These are phyloP conservation scores for Harrya chromipes DNA, from an alignment of 768 basidiomycete species.

Conservation along the genomic window DNA sequence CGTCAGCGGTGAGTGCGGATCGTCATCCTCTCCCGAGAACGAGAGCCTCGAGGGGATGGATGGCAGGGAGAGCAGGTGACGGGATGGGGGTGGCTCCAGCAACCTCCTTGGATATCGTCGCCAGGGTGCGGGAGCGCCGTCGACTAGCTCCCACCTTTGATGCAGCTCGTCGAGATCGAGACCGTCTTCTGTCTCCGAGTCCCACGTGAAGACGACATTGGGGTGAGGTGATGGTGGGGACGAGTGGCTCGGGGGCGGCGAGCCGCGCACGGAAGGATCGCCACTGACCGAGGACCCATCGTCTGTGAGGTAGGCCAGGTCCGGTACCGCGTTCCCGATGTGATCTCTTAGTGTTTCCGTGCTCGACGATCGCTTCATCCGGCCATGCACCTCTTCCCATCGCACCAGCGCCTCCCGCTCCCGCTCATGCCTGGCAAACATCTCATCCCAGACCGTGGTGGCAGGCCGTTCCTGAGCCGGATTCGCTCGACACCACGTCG, in stretches of 20 bases:
- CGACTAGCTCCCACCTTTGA: not conserved
- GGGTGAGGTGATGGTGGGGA: slow-evolving; percentile 20
- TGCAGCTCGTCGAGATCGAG: not conserved
- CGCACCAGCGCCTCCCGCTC: slow-evolving; percentile 55
- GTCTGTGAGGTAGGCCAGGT: slow-evolving; percentile 16
- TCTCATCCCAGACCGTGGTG: slow-evolving; percentile 57
- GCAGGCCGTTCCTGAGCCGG: slow-evolving; percentile 23
- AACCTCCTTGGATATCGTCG: not conserved
- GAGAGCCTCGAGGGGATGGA: slow-evolving; percentile 27
- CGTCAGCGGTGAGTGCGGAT: slow-evolving; percentile 24
- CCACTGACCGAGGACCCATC: slow-evolving; percentile 12
- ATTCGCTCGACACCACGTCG: slow-evolving; percentile 16
- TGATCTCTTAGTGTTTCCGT: slow-evolving; percentile 40
- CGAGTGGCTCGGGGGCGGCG: slow-evolving; percentile 16
- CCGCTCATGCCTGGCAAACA: slow-evolving; percentile 52
- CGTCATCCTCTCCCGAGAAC: slow-evolving; percentile 10
- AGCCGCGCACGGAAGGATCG: slow-evolving; percentile 16
- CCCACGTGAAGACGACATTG: slow-evolving; percentile 12
- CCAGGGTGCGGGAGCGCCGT: too few species aligned
- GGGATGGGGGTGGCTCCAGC: slow-evolving; percentile 2
- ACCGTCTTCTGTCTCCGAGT: slow-evolving; percentile 7
- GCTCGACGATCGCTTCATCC: slow-evolving; percentile 36
- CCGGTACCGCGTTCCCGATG: not conserved
- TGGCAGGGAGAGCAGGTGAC: slow-evolving; percentile 15
- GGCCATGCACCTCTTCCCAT: slow-evolving; percentile 43